Evolutionary conservation across 106 monocot species (phyloP).

Genomic region (Triglochin maritima): DNA sequence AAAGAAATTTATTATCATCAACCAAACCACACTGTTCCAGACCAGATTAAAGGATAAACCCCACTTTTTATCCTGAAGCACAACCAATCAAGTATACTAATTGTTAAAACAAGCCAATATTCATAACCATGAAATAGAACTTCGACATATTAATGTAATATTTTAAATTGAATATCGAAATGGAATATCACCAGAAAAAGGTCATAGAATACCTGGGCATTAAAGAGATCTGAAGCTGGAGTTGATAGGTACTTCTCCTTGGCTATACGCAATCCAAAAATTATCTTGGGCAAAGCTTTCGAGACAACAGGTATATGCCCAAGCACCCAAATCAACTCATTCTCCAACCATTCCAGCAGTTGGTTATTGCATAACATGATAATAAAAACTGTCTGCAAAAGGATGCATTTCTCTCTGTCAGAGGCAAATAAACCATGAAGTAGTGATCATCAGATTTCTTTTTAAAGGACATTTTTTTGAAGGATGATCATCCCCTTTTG

Average conservation of each 20-base stretch:
- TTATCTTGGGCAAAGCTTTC: conserved; percentile 23
- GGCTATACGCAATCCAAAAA: conserved; percentile 29
- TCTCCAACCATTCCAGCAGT: conserved; percentile 18
- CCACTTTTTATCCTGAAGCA: conserved; percentile 10
- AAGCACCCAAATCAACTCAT: conserved; percentile 22
- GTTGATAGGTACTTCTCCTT: conserved; percentile 41
- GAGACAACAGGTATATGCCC: conserved; percentile 34
- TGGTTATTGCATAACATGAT: conserved; percentile 31
- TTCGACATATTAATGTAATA: too few relatives aligned
- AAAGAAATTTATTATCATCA: conserved; percentile 15
- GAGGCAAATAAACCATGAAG: not conserved
- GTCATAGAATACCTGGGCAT: conserved; percentile 23
- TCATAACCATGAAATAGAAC: not conserved
- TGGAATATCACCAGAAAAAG: not conserved
- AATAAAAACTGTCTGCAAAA: conserved; percentile 53
- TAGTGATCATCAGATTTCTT: too few relatives aligned
- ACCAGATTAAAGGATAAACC: conserved; percentile 6
- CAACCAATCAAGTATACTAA: not conserved
- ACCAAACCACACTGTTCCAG: conserved; percentile 15
- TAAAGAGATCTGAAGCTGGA: conserved; percentile 10
- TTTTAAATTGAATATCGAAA: not conserved
- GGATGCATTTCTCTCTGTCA: not conserved
- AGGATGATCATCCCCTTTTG: too few relatives aligned
- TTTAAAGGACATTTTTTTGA: too few relatives aligned
- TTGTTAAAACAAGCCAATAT: too few relatives aligned